These are phyloP conservation scores for Biscogniauxia marginata DNA, from an alignment of 2,329 filamentous ascomycete species.

Conservation along the genomic window DNA sequence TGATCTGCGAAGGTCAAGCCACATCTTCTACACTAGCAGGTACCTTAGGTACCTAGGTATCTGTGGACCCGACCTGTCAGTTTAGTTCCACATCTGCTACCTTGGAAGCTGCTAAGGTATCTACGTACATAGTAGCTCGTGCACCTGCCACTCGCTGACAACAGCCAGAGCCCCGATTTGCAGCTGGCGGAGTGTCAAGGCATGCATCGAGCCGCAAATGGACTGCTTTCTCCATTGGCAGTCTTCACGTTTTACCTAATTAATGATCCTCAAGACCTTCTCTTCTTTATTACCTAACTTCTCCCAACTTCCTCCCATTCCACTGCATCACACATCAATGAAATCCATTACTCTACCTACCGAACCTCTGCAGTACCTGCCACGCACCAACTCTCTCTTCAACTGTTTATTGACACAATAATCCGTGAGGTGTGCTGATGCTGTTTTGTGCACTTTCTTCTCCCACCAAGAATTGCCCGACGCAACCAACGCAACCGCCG, in stretches of 20 bases:
- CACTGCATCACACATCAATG: background rate
- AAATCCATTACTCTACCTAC: background rate
- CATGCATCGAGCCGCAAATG: slow-evolving; percentile 2
- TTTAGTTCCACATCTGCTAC: too few species aligned
- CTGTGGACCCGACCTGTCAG: too few species aligned
- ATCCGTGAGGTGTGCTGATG: background rate
- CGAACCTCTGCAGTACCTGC: background rate
- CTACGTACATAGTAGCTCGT: too few species aligned
- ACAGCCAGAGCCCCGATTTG: background rate
- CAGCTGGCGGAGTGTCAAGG: background rate
- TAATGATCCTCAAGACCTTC: background rate
- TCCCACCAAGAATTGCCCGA: background rate
- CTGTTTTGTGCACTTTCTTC: background rate
- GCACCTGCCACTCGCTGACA: too few species aligned
- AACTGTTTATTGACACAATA: background rate
- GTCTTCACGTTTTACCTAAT: background rate
- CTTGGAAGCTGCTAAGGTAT: too few species aligned
- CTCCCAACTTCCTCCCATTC: background rate
- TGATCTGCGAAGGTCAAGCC: too few species aligned
- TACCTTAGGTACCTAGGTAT: too few species aligned
- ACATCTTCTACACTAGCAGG: too few species aligned
- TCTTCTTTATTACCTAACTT: background rate
- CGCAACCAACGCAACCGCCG: background rate
- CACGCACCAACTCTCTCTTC: background rate
- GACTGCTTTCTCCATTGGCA: background rate